Percentiles rank a stretch among this genome's conserved stretches.
These are phyloP conservation scores for Fistulifera pelliculosa DNA, from an alignment of 108 stramenopile species.

Conservation along the genomic window DNA sequence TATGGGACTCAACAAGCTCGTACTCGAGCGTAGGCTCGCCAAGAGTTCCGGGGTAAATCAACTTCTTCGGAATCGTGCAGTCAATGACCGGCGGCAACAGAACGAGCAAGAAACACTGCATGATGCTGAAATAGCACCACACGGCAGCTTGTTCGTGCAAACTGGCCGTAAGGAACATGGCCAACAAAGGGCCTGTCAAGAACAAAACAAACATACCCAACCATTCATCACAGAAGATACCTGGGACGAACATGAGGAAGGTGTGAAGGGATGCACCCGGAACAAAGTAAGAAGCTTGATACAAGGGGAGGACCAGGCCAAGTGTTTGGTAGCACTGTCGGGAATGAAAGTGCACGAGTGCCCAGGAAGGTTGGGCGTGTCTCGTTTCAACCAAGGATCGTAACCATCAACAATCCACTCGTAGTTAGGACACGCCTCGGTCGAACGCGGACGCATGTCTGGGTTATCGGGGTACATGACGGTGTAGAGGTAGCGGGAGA, in stretches of 20 bases:
- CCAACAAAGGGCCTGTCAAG: not conserved
- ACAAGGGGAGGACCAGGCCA: not conserved
- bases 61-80: not conserved
- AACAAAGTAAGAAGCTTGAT: not conserved
- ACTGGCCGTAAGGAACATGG: not conserved
- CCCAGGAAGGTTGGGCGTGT: not conserved
- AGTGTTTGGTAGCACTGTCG: not conserved
- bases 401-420: not conserved
- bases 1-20: no score
- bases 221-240: not conserved
- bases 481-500: not conserved
- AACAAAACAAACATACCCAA: not conserved
- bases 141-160: conserved; percentile 1
- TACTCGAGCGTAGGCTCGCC: not conserved
- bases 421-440: conserved; percentile 3
- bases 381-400: not conserved
- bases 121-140: not conserved
- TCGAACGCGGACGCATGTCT: not conserved
- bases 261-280: not conserved
- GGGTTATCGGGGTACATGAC: not conserved
- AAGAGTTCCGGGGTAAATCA: not conserved
- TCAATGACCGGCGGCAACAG: not conserved
- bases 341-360: not conserved
- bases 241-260: not conserved
- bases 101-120: not conserved